A percentile compares a stretch with the other conserved stretches of the same genome.
These are phyloP conservation scores for Cupressus sempervirens DNA, from an alignment of 75 land plant species.

Conservation along the genomic window DNA sequence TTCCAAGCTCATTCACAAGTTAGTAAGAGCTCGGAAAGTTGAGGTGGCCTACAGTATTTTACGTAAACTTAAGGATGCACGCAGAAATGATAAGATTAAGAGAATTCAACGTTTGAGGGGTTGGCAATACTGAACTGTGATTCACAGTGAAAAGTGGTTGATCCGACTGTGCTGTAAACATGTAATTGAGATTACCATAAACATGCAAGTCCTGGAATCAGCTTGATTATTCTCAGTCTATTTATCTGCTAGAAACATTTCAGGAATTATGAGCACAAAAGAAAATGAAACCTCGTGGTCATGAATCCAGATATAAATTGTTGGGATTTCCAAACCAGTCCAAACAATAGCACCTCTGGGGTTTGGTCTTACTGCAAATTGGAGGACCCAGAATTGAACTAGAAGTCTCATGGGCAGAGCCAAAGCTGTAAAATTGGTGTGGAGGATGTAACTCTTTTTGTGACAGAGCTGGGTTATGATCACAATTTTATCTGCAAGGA, in stretches of 20 bases:
- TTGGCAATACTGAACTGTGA: constrained; percentile 53
- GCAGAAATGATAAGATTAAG: constrained; percentile 35
- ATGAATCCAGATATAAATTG: background rate
- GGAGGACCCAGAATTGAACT: background rate
- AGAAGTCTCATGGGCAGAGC: background rate
- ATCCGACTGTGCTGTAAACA: background rate
- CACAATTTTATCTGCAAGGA: background rate
- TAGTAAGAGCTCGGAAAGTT: constrained; percentile 37
- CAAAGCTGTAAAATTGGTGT: background rate
- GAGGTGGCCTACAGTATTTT: constrained; percentile 57
- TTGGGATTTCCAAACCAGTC: background rate
- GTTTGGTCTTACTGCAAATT: background rate
- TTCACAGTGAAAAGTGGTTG: background rate
- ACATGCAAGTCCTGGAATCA: background rate
- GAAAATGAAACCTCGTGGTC: background rate
- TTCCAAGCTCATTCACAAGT: constrained; percentile 55
- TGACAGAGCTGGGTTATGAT: background rate
- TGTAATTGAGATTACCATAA: background rate
- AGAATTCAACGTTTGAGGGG: constrained; percentile 62
- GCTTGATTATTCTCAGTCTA: background rate
- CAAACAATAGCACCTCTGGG: background rate
- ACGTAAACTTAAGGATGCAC: constrained; percentile 46
- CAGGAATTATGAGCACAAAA: background rate
- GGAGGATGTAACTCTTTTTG: background rate
- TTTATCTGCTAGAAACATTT: background rate